Base-by-base conservation (phyloP, 495 filamentous ascomycete species). In the Chaetomium cochliodes region DNA sequence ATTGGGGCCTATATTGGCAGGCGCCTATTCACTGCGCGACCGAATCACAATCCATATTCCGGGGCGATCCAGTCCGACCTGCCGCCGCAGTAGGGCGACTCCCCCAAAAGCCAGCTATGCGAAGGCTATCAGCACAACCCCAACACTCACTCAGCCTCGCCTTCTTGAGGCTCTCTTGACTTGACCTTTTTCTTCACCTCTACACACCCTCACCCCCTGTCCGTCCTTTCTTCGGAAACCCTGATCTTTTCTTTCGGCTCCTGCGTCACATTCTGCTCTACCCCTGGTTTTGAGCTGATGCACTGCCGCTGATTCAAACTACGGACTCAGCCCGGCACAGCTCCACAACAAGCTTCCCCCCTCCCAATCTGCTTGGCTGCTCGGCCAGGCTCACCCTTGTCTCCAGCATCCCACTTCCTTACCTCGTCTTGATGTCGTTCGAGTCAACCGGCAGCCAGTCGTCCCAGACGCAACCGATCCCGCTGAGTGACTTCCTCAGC, bases 401-500 rank as follows among this genome's bases (percentile, higher is more conserved):
- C 28, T 8, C 44, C 44, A 12, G 11, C 28, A n/a, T 11, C n/a
- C 23, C 22, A 52, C 52, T 33, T 37, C n/a, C 15, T 28, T 22
- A 7, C 30, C 4, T 2, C 30, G 54, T 5, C 63, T 13, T 22
- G 11, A 70, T 70, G 65, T 68, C 68, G 23, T 68, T 57, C 44
- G 51, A 65, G 13, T 71, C 68, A 11, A 59, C 62, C 39, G 60
- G 60, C 54, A 72, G 71, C 62, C 66, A 71, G 53, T 52, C 63
- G 39, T 70, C 71, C 1, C 70, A 71, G 58, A 7, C 58, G 15
- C 59, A 57, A n/a, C 18, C 60, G 28, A 69, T 72, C 44, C 54
- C 67, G 42, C 41, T 75, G 26, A 41, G 50, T 22, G 69, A 72
- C 39, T 76, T 68, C 50, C 57, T 76, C 5, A 52, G 25, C 55